These are phyloP conservation scores for Backusella parvicylindrica DNA, from an alignment of 192 early-diverging fungal species.

Conservation along the genomic window DNA sequence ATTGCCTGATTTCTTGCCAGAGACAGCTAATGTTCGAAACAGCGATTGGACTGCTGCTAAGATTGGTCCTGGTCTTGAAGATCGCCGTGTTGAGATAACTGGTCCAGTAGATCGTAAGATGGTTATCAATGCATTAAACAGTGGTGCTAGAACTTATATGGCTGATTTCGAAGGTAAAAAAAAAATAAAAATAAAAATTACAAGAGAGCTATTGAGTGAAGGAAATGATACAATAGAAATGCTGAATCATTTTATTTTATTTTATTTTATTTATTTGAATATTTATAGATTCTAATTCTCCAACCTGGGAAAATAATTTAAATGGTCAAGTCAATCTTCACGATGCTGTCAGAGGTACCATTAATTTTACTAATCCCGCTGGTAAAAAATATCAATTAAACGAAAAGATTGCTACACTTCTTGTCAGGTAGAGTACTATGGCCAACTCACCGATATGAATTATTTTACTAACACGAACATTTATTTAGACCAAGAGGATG, in stretches of 20 bases:
- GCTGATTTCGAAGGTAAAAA: conserved; percentile 84
- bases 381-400: conserved; percentile 93
- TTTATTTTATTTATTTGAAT: no score
- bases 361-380: conserved; percentile 81
- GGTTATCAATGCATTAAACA: conserved; percentile 98
- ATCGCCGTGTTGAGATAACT: conserved; percentile 95
- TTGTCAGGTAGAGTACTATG: conserved; percentile 66
- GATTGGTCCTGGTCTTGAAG: conserved; percentile 83
- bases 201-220: background rate
- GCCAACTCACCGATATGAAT: background rate
- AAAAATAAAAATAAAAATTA: background rate
- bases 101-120: conserved; percentile 97
- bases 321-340: conserved; percentile 91
- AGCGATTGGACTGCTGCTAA: conserved; percentile 85
- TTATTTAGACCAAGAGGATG: conserved; percentile 84
- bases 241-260: background rate
- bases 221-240: background rate
- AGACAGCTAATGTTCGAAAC: conserved; percentile 85
- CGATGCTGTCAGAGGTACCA: conserved; percentile 83
- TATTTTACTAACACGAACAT: background rate
- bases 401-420: conserved; percentile 81
- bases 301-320: conserved; percentile 92
- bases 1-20: conserved; percentile 86
- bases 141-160: conserved; percentile 91
- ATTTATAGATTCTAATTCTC: conserved; percentile 93